phyloP scores from a whole-genome alignment of 2,329 filamentous ascomycete genomes.

The Furcasterigmium furcatum region DNA sequence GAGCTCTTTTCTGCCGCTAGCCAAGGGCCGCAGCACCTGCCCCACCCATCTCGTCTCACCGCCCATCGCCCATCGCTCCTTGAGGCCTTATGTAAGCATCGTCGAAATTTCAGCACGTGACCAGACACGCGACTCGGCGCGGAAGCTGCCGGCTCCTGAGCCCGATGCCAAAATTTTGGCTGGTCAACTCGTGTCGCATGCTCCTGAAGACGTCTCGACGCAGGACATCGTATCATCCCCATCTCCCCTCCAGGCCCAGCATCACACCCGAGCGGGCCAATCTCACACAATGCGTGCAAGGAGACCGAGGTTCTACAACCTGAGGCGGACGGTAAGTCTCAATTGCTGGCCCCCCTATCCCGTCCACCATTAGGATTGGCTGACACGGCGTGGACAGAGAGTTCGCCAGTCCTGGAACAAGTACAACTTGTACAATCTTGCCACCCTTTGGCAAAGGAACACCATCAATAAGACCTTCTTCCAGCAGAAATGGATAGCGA shows the following conservation, averaged over 20 bases:
- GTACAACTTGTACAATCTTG: conserved; percentile 91
- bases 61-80: no score
- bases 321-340: conserved; percentile 60
- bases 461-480: conserved; percentile 68
- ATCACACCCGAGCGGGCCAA: conserved; percentile 16
- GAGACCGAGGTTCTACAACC: conserved; percentile 62
- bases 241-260: conserved; percentile 2
- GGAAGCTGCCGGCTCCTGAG: no score
- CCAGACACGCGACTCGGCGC: no score
- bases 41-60: no score
- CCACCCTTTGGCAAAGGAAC: conserved; percentile 44
- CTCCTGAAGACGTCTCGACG: conserved; percentile 5
- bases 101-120: no score
- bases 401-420: conserved; percentile 96
- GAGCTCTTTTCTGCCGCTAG: no score
- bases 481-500: conserved; percentile 97
- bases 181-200: conserved; percentile 5
- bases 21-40: no score
- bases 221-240: neutral
- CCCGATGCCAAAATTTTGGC: conserved; percentile 15
- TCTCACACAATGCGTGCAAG: conserved; percentile 44
- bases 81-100: no score
- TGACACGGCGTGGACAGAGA: conserved; percentile 57
- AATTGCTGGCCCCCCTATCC: no score
- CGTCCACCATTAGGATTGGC: no score